A percentile compares a stretch with the other conserved stretches of the same genome.
phyloP scores from a whole-genome alignment of 139 green algal species.

The Picochlorum sp. region DNA sequence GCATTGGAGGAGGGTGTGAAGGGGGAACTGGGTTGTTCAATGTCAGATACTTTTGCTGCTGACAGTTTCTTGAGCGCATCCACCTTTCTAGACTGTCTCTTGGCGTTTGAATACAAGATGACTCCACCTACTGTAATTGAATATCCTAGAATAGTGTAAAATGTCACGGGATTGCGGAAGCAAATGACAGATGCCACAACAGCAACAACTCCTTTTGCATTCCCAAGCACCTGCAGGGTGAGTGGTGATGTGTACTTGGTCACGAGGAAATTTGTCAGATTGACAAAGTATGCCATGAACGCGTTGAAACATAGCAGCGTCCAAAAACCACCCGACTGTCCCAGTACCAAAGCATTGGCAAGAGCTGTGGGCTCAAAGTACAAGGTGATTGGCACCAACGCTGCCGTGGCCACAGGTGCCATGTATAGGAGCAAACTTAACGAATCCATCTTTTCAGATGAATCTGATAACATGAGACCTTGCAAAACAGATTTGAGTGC shows the following conservation, averaged over 20 bases:
- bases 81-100: neutral
- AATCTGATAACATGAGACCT: conserved; percentile 60
- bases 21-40: neutral
- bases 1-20: neutral
- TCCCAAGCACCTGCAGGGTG: conserved; percentile 95
- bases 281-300: conserved; percentile 85
- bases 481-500: conserved; percentile 78
- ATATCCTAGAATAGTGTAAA: conserved; percentile 65
- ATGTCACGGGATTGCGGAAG: conserved; percentile 70
- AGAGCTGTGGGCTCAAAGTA: conserved; percentile 56
- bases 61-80: neutral
- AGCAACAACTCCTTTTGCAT: conserved; percentile 91
- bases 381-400: conserved; percentile 63
- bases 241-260: conserved; percentile 90
- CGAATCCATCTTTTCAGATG: conserved; percentile 74
- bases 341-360: conserved; percentile 13
- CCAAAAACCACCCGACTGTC: conserved; percentile 40
- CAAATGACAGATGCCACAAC: conserved; percentile 69
- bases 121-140: conserved; percentile 70
- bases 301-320: conserved; percentile 71
- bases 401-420: conserved; percentile 52
- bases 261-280: conserved; percentile 97
- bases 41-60: neutral
- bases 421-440: conserved; percentile 93
- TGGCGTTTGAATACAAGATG: conserved; percentile 45